Conservation (phyloP, 768 basidiomycete genomes). For the Nidula microcarpa region DNA sequence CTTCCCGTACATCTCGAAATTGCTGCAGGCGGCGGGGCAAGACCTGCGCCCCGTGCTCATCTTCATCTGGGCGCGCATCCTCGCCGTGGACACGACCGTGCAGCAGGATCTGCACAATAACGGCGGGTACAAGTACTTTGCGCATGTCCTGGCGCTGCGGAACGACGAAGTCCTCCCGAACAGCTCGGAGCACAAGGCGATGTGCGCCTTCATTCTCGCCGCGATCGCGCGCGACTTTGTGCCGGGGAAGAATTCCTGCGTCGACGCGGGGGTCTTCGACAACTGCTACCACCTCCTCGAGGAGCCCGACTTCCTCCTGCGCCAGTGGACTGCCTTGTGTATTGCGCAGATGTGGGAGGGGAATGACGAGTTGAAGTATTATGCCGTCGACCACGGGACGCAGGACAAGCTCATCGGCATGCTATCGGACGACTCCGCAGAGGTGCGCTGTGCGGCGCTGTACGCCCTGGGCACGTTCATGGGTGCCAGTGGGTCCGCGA, state of each 20-base stretch:
- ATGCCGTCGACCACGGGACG: constrained; percentile 73
- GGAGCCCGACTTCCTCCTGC: constrained; percentile 87
- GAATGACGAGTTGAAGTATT: constrained; percentile 86
- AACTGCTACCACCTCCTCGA: constrained; percentile 81
- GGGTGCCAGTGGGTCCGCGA: constrained; percentile 82
- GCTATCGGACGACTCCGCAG: constrained; percentile 84
- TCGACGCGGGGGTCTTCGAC: constrained; percentile 79
- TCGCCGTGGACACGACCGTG: constrained; percentile 93
- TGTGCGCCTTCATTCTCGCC: constrained; percentile 96
- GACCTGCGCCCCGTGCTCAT: constrained; percentile 97
- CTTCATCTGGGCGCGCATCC: constrained; percentile 98
- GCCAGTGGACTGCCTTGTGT: constrained; percentile 93
- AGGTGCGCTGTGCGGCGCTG: constrained; percentile 88
- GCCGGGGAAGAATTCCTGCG: constrained; percentile 85
- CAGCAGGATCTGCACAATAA: constrained; percentile 87
- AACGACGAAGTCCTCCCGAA: constrained; percentile 84
- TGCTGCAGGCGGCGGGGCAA: constrained; percentile 90
- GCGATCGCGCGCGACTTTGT: constrained; percentile 87
- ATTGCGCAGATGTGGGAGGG: constrained; percentile 94
- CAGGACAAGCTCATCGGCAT: constrained; percentile 80
- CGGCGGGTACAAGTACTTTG: constrained; percentile 83
- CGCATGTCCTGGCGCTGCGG: constrained; percentile 65
- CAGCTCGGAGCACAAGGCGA: constrained; percentile 92
- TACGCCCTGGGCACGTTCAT: constrained; percentile 93
- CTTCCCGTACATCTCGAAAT: constrained; percentile 96